Percentiles rank a stretch among this genome's conserved stretches.
phyloP scores from a whole-genome alignment of 169 alveolate genomes.

The Cyclospora cayetanensis region DNA sequence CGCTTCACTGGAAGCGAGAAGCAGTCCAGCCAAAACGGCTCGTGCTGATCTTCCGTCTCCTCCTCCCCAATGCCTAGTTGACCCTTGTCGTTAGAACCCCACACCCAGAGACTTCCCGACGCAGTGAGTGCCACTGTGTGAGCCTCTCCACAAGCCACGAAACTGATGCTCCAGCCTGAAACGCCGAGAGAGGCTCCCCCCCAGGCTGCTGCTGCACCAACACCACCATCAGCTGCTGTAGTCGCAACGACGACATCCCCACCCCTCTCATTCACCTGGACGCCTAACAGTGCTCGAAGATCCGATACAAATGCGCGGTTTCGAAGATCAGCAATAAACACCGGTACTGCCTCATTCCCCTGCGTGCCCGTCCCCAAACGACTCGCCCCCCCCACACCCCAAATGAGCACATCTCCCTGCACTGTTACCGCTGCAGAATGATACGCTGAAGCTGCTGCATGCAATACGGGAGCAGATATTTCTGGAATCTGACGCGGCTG shows the following conservation, averaged over 20 bases:
- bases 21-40: constrained; percentile 51
- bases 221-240: not conserved
- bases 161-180: not conserved
- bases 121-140: constrained; percentile 67
- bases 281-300: constrained; percentile 20
- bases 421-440: constrained; percentile 79
- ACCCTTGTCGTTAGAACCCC: constrained; percentile 81
- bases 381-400: constrained; percentile 80
- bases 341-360: constrained; percentile 69
- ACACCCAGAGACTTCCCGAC: constrained; percentile 73
- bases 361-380: constrained; percentile 78
- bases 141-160: constrained; percentile 63
- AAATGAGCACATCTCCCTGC: constrained; percentile 76
- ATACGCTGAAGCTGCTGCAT: constrained; percentile 81
- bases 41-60: constrained; percentile 69
- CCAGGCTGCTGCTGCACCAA: not conserved
- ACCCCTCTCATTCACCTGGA: not conserved
- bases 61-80: constrained; percentile 79
- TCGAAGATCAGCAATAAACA: constrained; percentile 40
- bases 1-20: constrained; percentile 47
- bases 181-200: too few species aligned
- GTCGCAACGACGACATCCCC: not conserved
- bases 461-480: constrained; percentile 50
- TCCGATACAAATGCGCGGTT: constrained; percentile 47
- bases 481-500: constrained; percentile 31